A percentile compares a stretch with the other conserved stretches of the same genome.
Conservation (phyloP, 805 yeast genomes). For the Phaffomyces thermotolerans region DNA sequence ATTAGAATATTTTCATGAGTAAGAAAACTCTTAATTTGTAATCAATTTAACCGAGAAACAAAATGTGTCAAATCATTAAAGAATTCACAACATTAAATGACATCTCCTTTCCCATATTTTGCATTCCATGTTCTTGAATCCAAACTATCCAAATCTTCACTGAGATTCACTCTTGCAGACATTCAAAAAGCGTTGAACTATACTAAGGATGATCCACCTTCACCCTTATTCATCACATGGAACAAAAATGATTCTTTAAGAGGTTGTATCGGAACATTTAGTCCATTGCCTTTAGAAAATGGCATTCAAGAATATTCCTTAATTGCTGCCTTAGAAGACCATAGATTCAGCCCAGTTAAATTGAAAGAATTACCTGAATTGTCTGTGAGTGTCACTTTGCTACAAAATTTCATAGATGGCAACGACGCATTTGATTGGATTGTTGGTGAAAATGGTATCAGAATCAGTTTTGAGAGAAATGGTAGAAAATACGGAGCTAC, state of each 20-base stretch:
- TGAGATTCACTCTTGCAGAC: constrained; percentile 8
- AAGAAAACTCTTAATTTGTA: too few species aligned
- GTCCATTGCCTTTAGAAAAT: constrained; percentile 38
- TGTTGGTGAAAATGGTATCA: constrained; percentile 77
- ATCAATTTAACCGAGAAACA: neutral
- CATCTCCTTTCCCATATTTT: constrained; percentile 20
- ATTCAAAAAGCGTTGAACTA: constrained; percentile 10
- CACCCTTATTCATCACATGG: constrained; percentile 89
- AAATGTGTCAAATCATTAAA: neutral
- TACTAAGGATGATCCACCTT: constrained; percentile 13
- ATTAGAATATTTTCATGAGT: too few species aligned
- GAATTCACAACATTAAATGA: neutral
- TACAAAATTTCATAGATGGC: constrained; percentile 50
- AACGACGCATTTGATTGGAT: constrained; percentile 32
- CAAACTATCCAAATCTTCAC: neutral
- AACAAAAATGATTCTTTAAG: constrained; percentile 42
- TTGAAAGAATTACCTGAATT: constrained; percentile 45
- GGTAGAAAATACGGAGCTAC: constrained; percentile 57
- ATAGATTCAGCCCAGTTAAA: constrained; percentile 64
- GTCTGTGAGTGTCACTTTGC: constrained; percentile 48
- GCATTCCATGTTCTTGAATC: constrained; percentile 26
- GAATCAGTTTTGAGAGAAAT: constrained; percentile 40
- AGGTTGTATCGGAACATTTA: constrained; percentile 94
- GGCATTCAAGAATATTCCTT: constrained; percentile 62
- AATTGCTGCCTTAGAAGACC: constrained; percentile 69